Evolutionary conservation across 345 rosid genomes (phyloP).

Genomic region (Eucalyptus brandiana): DNA sequence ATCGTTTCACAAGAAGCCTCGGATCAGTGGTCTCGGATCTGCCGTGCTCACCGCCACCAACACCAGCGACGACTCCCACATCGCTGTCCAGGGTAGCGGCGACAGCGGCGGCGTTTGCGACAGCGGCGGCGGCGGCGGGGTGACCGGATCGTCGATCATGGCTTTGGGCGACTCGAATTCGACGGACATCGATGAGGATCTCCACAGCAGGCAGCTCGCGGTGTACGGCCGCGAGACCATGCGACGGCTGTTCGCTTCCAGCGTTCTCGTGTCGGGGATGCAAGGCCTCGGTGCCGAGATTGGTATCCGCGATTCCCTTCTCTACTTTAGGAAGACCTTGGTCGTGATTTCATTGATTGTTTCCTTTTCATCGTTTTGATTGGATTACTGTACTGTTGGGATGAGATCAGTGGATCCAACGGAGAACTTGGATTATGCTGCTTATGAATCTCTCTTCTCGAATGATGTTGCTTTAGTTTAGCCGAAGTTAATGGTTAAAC

Average conservation of each 20-base stretch:
- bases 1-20: conserved; percentile 50
- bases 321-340: not conserved
- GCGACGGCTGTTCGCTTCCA: conserved; percentile 90
- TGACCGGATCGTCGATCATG: conserved; percentile 29
- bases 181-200: conserved; percentile 91
- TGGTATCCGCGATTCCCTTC: conserved; percentile 20
- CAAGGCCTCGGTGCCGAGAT: conserved; percentile 97
- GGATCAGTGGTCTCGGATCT: conserved; percentile 13
- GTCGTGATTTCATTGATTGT: not conserved
- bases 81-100: not conserved
- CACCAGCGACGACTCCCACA: conserved; percentile 1
- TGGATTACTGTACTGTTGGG: not conserved
- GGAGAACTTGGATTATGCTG: not conserved
- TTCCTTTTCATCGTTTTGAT: not conserved
- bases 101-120: not conserved
- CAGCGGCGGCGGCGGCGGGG: conserved; percentile 1
- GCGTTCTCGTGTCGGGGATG: conserved; percentile 82
- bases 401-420: not conserved
- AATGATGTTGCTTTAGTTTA: not conserved
- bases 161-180: conserved; percentile 60
- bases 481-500: not conserved
- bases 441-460: not conserved
- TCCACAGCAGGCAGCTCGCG: conserved; percentile 98
- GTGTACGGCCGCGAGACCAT: conserved; percentile 99
- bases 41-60: conserved; percentile 4